Evolutionary conservation across 495 filamentous ascomycete genomes (phyloP).

Genomic region (Aspergillus olivimuriae): DNA sequence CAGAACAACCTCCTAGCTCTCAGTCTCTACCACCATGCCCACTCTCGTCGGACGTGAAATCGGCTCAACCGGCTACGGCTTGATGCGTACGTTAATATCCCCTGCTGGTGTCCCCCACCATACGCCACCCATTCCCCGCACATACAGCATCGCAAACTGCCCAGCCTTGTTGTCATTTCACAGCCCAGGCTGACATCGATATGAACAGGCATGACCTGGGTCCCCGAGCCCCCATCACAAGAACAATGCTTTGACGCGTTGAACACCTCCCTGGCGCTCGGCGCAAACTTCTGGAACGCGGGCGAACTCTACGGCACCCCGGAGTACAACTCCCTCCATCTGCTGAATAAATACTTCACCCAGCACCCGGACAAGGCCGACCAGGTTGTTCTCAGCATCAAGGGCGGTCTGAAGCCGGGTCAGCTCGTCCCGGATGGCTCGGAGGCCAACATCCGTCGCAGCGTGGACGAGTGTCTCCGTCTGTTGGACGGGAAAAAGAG

Average conservation of each 20-base stretch:
- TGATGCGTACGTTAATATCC: constrained; percentile 31
- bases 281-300: constrained; percentile 74
- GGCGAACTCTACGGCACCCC: constrained; percentile 74
- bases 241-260: constrained; percentile 63
- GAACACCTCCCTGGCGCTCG: constrained; percentile 56
- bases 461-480: constrained; percentile 56
- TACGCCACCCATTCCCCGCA: neutral
- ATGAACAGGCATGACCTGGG: constrained; percentile 67
- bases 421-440: constrained; percentile 47
- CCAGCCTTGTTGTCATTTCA: constrained; percentile 1
- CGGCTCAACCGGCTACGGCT: constrained; percentile 42
- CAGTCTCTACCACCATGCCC: constrained; percentile 24
- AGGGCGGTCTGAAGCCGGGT: constrained; percentile 42
- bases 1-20: neutral
- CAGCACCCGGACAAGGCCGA: constrained; percentile 54
- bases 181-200: neutral
- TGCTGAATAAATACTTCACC: constrained; percentile 55
- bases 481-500: constrained; percentile 66
- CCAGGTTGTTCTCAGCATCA: constrained; percentile 55
- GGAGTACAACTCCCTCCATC: constrained; percentile 56
- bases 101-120: neutral
- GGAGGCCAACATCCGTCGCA: constrained; percentile 54
- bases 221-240: constrained; percentile 47
- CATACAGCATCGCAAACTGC: neutral
- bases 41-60: constrained; percentile 36